Evolutionary conservation across 2,329 filamentous ascomycete species (phyloP), one percentile per base, ranked within the genome.

Genomic region (Gaeumannomyces tritici): DNA sequence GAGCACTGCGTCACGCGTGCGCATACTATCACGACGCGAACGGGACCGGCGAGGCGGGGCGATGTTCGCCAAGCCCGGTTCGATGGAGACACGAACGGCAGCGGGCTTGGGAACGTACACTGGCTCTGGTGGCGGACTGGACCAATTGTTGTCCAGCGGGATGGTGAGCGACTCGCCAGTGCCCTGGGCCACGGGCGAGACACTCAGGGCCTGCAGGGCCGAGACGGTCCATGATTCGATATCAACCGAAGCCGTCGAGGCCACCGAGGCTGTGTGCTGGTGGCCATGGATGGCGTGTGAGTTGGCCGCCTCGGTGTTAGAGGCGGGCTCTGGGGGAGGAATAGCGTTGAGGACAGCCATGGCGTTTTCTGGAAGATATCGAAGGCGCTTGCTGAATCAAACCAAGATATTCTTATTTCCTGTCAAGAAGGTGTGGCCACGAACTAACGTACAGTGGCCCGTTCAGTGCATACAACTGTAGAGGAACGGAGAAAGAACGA

Each of bases 1-100:
- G 35, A 95, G 79, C 61, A 96, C 72, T 2, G 87, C 84, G 67
- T 96, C 91, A 24, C 93, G 86, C 61, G 83, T 77, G 62, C 76
- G 75, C 73, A 80, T 73, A 67, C 81, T 84, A 65, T 86, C 89
- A 72, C 80, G 73, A 35, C 76, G 74, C 24, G 80, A 0, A 71
- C 78, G 62, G 76, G 82, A 62, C 65, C 73, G 77, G 65, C 73
- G 78, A 63, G 74, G 73, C 54, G 73, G 70, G 13, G 70, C 70
- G 58, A 74, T 70, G 66, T 63, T 54, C 1, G 29, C 70, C n/a
- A 66, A 60, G 31, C 62, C 64, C n/a, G 27, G 59, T 18, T 65
- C 67, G 51, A 69, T 63, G 8, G 61, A 65, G 31, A 71, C 69
- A n/a, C 59, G 59, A 8, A 31, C 28, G 24, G 56, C n/a, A 33